phyloP scores from a whole-genome alignment of 768 basidiomycete species.

The Tylopilus subfusipes region DNA sequence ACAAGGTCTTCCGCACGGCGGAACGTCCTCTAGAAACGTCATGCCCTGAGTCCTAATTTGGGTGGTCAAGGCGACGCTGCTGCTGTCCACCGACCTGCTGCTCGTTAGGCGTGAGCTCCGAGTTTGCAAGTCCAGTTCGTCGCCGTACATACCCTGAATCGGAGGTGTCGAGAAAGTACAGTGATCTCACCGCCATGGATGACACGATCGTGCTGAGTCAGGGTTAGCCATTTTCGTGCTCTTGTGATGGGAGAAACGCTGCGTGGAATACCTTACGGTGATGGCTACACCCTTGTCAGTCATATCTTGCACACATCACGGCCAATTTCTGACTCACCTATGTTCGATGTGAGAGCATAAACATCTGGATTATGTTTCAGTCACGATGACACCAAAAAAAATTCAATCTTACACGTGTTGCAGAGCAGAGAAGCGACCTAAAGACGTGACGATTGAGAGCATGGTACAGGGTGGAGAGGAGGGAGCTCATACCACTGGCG shows the following conservation, averaged over 20 bases:
- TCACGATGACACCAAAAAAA: neutral
- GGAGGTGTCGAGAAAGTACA: neutral
- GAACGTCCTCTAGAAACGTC: neutral
- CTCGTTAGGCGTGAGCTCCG: neutral
- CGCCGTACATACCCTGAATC: neutral
- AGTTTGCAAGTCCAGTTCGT: neutral
- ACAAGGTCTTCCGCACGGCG: neutral
- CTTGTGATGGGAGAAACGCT: neutral
- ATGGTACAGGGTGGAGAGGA: neutral
- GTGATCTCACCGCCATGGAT: slow-evolving; percentile 10
- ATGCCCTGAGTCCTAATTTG: neutral
- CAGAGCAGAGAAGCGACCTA: slow-evolving; percentile 4
- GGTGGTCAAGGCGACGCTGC: slow-evolving; percentile 1
- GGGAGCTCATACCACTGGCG: neutral
- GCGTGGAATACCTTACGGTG: slow-evolving; percentile 1
- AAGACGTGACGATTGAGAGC: neutral
- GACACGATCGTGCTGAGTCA: neutral
- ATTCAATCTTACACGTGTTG: slow-evolving; percentile 1
- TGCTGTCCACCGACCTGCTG: neutral
- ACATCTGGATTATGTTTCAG: neutral
- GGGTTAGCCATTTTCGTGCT: neutral
- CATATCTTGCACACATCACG: neutral
- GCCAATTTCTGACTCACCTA: neutral
- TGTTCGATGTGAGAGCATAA: neutral
- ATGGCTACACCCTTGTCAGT: slow-evolving; percentile 5